These are phyloP conservation scores for Iberis pinnata DNA, from an alignment of 345 rosid genomes.

Conservation along the genomic window DNA sequence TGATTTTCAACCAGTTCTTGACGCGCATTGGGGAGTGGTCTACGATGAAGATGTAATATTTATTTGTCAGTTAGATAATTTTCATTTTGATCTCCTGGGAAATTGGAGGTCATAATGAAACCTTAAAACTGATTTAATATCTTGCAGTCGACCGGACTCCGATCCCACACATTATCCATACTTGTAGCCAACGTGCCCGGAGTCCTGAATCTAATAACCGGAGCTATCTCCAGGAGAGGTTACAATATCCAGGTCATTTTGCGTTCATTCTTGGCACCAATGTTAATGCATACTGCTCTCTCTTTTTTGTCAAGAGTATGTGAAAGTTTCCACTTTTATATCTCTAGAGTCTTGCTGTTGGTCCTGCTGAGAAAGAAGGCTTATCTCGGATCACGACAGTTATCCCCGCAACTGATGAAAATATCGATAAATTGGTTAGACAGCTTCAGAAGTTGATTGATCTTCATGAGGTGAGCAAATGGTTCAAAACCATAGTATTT, in stretches of 20 bases:
- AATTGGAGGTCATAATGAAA: slow-evolving; percentile 2
- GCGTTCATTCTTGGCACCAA: not conserved
- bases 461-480: slow-evolving; percentile 51
- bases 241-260: slow-evolving; percentile 59
- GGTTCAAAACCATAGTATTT: not conserved
- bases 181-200: slow-evolving; percentile 58
- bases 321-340: slow-evolving; percentile 3
- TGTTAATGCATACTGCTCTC: slow-evolving; percentile 1
- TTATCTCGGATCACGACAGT: slow-evolving; percentile 68
- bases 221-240: slow-evolving; percentile 70
- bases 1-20: slow-evolving; percentile 62
- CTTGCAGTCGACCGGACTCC: slow-evolving; percentile 51
- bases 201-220: slow-evolving; percentile 62
- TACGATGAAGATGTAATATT: slow-evolving; percentile 77
- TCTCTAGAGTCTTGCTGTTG: slow-evolving; percentile 64
- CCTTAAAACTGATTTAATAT: not conserved
- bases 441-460: slow-evolving; percentile 64
- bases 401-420: slow-evolving; percentile 70
- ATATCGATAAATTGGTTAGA: slow-evolving; percentile 53
- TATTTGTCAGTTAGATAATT: not conserved
- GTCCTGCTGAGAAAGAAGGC: slow-evolving; percentile 59
- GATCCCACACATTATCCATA: slow-evolving; percentile 59
- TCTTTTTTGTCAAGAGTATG: slow-evolving; percentile 3
- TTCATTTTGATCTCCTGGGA: not conserved
- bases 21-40: slow-evolving; percentile 96